Base-by-base conservation (phyloP, 495 filamentous ascomycete species). In the Xylaria grammica region DNA sequence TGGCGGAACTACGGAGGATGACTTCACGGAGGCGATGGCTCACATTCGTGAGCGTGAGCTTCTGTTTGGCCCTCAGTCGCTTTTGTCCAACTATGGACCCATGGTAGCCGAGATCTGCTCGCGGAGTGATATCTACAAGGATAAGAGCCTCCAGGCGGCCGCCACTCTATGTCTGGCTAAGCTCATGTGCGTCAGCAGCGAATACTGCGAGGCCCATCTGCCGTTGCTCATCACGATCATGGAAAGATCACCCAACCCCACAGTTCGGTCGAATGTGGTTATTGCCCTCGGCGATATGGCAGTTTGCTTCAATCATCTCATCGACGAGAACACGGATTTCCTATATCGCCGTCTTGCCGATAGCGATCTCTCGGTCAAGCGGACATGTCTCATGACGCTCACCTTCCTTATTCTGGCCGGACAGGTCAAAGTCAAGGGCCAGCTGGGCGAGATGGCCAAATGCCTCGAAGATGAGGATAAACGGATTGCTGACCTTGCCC, bases 341-440 rank as follows among this genome's bases (percentile, higher is more conserved):
- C 77, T 99, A 42, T 99, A 99, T 73, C 88, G 94, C 24, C 87
- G 95, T 34, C 84, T 99, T 2, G 94, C 94, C 48, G 95, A 99
- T 71, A 80, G 86, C 11, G 92, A 97, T 68, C 86, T 85, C 34
- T 94, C 90, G 7, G 95, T 99, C 36, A 98, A 98, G 82, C 87
- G 95, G 8, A 99, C 95, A 0, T 99, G 95, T 77, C 85, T 99
- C 15, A 99, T 98, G 95, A 98, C 95, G 2, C 80, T 99, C 63
- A 99, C 96, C 3, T 99, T 99, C 82, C 78, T 98, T 30, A 99
- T 99, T 71, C 79, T 99, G 27, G 95, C 95, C 0, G 95, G 95
- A 20, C 95, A 99, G 77, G 95, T 99, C 77, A 99, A 99, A 79
- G 95, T 99, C 74, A 99, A 99, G 81, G 95, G 95, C n/a, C 95